Percentiles rank a stretch among this genome's conserved stretches.
phyloP scores from a whole-genome alignment of 139 green algal genomes.

The Spirogloea muscicola region DNA sequence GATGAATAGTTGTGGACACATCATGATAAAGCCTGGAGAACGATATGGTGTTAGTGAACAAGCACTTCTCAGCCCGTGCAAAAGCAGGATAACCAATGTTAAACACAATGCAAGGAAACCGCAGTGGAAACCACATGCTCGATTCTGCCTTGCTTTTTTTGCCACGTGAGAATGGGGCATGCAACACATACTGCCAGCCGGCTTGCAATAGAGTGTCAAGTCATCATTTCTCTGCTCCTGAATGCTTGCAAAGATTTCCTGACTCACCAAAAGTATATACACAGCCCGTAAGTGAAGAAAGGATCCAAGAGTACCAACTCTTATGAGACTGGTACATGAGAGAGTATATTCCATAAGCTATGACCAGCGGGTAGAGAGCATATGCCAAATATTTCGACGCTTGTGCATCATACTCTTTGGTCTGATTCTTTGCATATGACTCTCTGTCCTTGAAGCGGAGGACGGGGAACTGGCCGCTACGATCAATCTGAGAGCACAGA shows the following conservation, averaged over 20 bases:
- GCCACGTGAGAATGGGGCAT: too few species aligned
- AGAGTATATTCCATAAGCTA: slow-evolving; percentile 82
- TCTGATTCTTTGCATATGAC: slow-evolving; percentile 67
- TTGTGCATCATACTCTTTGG: slow-evolving; percentile 62
- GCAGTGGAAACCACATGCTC: background rate
- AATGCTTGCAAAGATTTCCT: too few species aligned
- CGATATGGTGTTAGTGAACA: background rate
- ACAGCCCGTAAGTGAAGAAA: slow-evolving; percentile 82
- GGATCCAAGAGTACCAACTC: slow-evolving; percentile 85
- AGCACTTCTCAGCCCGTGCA: too few species aligned
- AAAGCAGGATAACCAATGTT: too few species aligned
- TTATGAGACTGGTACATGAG: slow-evolving; percentile 75
- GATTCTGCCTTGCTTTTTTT: too few species aligned
- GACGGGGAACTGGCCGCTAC: slow-evolving; percentile 15
- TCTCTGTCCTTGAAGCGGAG: slow-evolving; percentile 56
- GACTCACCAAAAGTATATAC: slow-evolving; percentile 91
- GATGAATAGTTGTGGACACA: slow-evolving; percentile 94
- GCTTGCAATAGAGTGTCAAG: too few species aligned
- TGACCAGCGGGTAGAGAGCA: slow-evolving; percentile 82
- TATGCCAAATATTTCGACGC: slow-evolving; percentile 85
- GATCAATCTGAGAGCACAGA: slow-evolving; percentile 24
- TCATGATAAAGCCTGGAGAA: slow-evolving; percentile 86
- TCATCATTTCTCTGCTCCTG: too few species aligned
- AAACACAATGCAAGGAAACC: background rate
- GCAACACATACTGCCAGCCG: too few species aligned